These are phyloP conservation scores for Plasmopara viticola DNA, from an alignment of 352 stramenopile genomes.

Conservation along the genomic window DNA sequence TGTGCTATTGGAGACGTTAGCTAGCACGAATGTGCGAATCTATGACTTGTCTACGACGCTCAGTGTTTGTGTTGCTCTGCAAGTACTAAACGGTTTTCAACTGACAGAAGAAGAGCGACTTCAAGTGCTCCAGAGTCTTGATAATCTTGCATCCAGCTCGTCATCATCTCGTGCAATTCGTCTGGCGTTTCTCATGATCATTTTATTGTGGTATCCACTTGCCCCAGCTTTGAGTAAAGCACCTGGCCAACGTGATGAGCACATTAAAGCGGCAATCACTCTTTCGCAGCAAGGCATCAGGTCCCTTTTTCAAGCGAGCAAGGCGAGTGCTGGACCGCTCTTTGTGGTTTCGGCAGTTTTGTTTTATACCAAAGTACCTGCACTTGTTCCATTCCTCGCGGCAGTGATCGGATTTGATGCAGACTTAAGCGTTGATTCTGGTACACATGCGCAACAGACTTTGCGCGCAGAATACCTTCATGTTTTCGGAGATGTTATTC, in stretches of 20 bases:
- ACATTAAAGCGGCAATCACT: constrained; percentile 38
- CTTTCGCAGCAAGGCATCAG: constrained; percentile 58
- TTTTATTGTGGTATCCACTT: constrained; percentile 53
- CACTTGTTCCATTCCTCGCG: constrained; percentile 43
- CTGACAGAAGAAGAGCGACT: constrained; percentile 40
- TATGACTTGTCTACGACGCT: constrained; percentile 32
- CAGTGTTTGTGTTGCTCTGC: constrained; percentile 40
- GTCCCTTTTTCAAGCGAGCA: constrained; percentile 36
- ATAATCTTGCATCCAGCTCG: constrained; percentile 23
- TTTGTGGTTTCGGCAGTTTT: constrained; percentile 59
- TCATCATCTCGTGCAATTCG: constrained; percentile 35
- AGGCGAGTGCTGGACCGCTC: constrained; percentile 39
- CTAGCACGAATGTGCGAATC: constrained; percentile 8
- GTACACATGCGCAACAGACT: constrained; percentile 26
- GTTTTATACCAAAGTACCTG: constrained; percentile 63
- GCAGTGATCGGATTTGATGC: constrained; percentile 32
- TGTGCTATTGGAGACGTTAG: constrained; percentile 22
- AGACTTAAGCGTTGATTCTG: constrained; percentile 12
- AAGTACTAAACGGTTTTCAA: constrained; percentile 42
- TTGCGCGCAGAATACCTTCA: constrained; percentile 53
- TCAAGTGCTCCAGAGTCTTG: constrained; percentile 38
- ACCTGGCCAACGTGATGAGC: constrained; percentile 51
- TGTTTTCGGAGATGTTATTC: constrained; percentile 48
- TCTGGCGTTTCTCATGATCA: constrained; percentile 46
- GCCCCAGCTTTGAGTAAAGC: constrained; percentile 48